Percentiles rank a stretch among this genome's conserved stretches.
phyloP scores from a whole-genome alignment of 1,139 yeast species.

The Sugiyamaella xylanicola region DNA sequence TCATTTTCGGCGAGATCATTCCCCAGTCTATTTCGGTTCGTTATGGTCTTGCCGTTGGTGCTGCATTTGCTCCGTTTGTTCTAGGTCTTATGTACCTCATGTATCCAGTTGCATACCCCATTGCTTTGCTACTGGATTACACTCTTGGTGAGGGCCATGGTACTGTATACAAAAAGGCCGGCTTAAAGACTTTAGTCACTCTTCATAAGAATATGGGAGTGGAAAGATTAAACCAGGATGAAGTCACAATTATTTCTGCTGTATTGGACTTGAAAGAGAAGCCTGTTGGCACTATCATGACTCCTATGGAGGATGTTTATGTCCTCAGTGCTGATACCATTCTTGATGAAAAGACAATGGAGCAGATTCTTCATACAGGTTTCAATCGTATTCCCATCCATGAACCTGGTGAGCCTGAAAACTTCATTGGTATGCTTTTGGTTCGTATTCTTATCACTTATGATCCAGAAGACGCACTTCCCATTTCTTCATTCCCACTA shows the following conservation, averaged over 20 bases:
- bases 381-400: conserved; percentile 96
- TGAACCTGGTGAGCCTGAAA: conserved; percentile 83
- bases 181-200: conserved; percentile 89
- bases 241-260: conserved; percentile 92
- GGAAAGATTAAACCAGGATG: conserved; percentile 89
- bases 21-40: conserved; percentile 94
- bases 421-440: conserved; percentile 92
- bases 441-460: conserved; percentile 91
- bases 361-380: conserved; percentile 90
- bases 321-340: conserved; percentile 85
- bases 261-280: conserved; percentile 93
- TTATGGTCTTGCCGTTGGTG: conserved; percentile 89
- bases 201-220: conserved; percentile 95
- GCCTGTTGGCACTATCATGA: conserved; percentile 84
- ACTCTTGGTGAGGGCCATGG: conserved; percentile 96
- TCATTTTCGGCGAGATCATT: conserved; percentile 92
- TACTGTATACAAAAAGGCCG: conserved; percentile 88
- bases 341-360: conserved; percentile 82
- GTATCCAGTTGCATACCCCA: conserved; percentile 94
- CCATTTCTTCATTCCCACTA: conserved; percentile 89
- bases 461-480: conserved; percentile 94
- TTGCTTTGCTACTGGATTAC: conserved; percentile 76
- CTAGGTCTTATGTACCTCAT: conserved; percentile 78
- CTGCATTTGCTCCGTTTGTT: conserved; percentile 89
- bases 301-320: conserved; percentile 88